Conservation (phyloP, 169 alveolate species). For the Cryptosporidium ubiquitum region DNA sequence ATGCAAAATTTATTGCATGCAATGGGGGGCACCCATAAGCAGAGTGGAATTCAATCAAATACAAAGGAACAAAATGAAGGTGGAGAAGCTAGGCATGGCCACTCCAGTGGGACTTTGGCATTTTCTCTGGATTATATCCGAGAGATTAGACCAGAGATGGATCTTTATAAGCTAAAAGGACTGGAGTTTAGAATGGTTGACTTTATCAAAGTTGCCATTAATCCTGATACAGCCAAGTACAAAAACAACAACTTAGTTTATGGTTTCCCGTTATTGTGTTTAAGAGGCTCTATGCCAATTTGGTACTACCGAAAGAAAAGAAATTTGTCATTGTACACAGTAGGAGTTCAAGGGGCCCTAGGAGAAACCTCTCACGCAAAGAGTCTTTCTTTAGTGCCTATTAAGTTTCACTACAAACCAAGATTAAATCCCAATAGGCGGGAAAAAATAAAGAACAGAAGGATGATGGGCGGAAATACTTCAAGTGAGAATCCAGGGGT, state of each 20-base stretch:
- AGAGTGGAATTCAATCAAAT: background rate
- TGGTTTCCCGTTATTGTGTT: conserved; percentile 30
- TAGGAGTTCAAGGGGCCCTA: background rate
- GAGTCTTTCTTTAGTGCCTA: conserved; percentile 39
- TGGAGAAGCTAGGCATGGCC: background rate
- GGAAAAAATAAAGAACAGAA: conserved; percentile 30
- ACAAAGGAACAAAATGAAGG: background rate
- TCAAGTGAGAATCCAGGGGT: background rate
- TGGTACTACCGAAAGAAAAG: conserved; percentile 26
- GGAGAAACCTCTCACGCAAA: background rate
- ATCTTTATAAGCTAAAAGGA: background rate
- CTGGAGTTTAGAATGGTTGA: conserved; percentile 41
- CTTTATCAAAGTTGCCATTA: conserved; percentile 25
- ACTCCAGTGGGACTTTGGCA: background rate
- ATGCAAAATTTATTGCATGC: background rate
- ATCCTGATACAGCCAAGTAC: conserved; percentile 45
- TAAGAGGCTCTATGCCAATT: conserved; percentile 49
- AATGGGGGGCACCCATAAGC: background rate
- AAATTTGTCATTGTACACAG: background rate
- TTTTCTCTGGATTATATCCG: conserved; percentile 35
- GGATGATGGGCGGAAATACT: background rate
- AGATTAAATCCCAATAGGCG: conserved; percentile 51
- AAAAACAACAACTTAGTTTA: conserved; percentile 39
- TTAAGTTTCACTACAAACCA: conserved; percentile 52
- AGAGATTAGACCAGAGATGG: conserved; percentile 59